These are phyloP conservation scores for Perkinsus chesapeaki DNA, from an alignment of 169 alveolate species.

Conservation along the genomic window DNA sequence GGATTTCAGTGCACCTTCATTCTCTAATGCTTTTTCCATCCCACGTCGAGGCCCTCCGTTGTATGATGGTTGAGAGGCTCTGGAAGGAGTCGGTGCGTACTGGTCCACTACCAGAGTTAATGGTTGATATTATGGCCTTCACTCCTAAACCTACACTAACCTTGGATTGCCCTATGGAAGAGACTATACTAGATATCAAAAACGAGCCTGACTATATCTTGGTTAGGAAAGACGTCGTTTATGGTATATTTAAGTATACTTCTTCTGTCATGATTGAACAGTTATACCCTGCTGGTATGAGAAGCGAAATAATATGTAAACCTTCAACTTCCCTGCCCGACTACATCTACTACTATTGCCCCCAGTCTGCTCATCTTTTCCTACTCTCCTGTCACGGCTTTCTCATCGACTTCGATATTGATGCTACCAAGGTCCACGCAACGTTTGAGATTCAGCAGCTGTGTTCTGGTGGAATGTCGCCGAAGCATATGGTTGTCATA, in stretches of 20 bases:
- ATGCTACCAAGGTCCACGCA: not conserved
- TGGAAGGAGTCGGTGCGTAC: not conserved
- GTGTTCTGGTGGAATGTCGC: not conserved
- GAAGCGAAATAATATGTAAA: too few relatives aligned
- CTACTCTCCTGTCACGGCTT: not conserved
- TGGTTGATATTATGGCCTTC: not conserved
- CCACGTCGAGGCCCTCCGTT: not conserved
- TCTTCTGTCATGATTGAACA: too few relatives aligned
- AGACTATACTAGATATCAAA: not conserved
- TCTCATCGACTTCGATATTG: not conserved
- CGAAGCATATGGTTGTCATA: not conserved
- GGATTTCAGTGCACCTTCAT: too few relatives aligned
- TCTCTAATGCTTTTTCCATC: not conserved
- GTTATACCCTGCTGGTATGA: too few relatives aligned
- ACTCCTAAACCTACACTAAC: not conserved
- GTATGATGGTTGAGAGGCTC: not conserved
- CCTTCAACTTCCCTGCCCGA: too few relatives aligned
- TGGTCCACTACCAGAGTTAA: not conserved
- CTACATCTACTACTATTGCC: not conserved
- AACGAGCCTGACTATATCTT: not conserved
- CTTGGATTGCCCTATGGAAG: not conserved
- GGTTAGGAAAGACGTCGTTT: not conserved
- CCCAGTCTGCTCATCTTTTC: not conserved
- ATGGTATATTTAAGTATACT: too few relatives aligned
- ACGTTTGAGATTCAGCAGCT: not conserved